phyloP scores from a whole-genome alignment of 345 rosid genomes.

The Cardamine resedifolia region DNA sequence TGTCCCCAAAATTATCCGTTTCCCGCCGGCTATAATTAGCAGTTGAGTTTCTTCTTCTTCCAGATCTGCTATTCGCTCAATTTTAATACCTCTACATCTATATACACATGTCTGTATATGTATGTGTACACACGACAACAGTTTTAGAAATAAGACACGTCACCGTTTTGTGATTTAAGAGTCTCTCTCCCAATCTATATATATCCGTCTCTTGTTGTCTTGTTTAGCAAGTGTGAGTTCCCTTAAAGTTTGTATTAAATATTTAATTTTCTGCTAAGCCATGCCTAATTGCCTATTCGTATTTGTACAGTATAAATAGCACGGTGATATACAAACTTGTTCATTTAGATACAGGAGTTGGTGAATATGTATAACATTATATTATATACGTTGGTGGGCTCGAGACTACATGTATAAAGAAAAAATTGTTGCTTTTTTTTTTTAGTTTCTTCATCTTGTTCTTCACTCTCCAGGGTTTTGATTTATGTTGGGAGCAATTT shows the following conservation, averaged over 20 bases:
- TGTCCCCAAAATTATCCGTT: slow-evolving; percentile 47
- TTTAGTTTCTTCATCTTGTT: neutral
- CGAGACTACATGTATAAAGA: slow-evolving; percentile 3
- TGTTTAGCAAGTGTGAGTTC: neutral
- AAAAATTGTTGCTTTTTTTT: neutral
- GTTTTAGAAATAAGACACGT: neutral
- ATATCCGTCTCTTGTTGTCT: neutral
- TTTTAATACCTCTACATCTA: neutral
- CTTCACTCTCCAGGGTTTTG: neutral
- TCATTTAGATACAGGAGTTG: neutral
- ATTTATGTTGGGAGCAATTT: slow-evolving; percentile 10
- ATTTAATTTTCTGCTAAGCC: neutral
- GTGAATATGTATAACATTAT: slow-evolving; percentile 1
- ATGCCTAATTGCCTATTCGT: neutral
- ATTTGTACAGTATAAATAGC: neutral
- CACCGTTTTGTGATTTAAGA: neutral
- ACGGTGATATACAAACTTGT: neutral
- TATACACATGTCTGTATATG: neutral
- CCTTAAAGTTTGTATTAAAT: neutral
- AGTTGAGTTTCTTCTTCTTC: neutral
- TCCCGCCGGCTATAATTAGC: slow-evolving; percentile 51
- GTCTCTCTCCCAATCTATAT: neutral
- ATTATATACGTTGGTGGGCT: slow-evolving; percentile 9
- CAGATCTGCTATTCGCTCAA: slow-evolving; percentile 14
- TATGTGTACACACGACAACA: no score